phyloP scores from a whole-genome alignment of 352 stramenopile species.

The Aphanomyces stellatus region DNA sequence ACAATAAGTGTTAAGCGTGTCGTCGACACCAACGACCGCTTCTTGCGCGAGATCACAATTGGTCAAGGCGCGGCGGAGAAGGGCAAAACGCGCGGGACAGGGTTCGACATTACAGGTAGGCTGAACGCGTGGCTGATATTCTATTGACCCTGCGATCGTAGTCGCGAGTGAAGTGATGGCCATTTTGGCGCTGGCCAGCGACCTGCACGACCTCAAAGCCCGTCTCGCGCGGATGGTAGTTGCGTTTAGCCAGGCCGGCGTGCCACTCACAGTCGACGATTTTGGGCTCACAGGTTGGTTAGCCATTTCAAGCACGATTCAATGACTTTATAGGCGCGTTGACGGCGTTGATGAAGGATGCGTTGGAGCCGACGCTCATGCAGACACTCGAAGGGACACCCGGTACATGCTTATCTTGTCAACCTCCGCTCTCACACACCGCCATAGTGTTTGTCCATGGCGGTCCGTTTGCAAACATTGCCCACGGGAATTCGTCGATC shows the following conservation, averaged over 20 bases:
- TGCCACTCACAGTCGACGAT: conserved; percentile 95
- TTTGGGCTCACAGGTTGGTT: conserved; percentile 82
- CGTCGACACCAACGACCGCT: conserved; percentile 96
- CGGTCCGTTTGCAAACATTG: conserved; percentile 98
- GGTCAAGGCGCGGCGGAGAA: conserved; percentile 89
- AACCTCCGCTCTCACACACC: background rate
- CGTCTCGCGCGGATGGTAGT: conserved; percentile 94
- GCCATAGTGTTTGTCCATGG: conserved; percentile 92
- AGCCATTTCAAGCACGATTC: background rate
- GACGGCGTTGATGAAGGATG: conserved; percentile 97
- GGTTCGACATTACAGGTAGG: conserved; percentile 55
- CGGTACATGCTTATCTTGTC: conserved; percentile 17
- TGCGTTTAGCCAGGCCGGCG: conserved; percentile 62
- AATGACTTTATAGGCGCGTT: conserved; percentile 56
- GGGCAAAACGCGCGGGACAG: conserved; percentile 55
- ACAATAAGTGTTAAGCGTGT: conserved; percentile 94
- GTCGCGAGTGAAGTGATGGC: conserved; percentile 99
- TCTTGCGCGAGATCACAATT: conserved; percentile 88
- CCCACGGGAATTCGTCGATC: conserved; percentile 96
- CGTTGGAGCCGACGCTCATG: conserved; percentile 96
- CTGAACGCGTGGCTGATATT: background rate
- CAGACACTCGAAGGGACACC: conserved; percentile 94
- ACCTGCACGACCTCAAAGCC: conserved; percentile 89
- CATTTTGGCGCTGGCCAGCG: conserved; percentile 93
- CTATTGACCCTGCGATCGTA: conserved; percentile 90